These are phyloP conservation scores for Suillus variegatus DNA, from an alignment of 768 basidiomycete species.

Conservation along the genomic window DNA sequence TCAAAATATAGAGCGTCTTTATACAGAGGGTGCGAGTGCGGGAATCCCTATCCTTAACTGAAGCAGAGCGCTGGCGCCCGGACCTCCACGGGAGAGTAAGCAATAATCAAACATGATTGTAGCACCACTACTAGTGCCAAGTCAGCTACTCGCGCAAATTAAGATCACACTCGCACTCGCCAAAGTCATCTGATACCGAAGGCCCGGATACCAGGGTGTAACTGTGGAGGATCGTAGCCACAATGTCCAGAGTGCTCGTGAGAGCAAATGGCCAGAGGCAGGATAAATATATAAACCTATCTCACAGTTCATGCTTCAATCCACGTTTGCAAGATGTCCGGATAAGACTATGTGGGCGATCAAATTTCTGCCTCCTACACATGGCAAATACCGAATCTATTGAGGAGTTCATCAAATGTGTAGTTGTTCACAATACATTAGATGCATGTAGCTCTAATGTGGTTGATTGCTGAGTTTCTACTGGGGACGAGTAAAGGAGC, in stretches of 20 bases:
- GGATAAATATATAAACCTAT: not conserved
- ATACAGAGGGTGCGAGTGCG: constrained; percentile 2
- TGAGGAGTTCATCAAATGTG: not conserved
- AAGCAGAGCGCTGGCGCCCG: too few relatives aligned
- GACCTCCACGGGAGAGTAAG: not conserved
- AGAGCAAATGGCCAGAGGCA: not conserved
- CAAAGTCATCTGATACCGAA: not conserved
- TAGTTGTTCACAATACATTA: not conserved
- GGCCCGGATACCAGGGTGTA: not conserved
- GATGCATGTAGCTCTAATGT: not conserved
- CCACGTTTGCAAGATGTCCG: not conserved
- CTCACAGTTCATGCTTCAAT: not conserved
- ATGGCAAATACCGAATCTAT: not conserved
- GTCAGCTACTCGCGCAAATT: not conserved
- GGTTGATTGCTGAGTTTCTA: not conserved
- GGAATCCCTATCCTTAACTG: not conserved
- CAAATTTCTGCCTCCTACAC: not conserved
- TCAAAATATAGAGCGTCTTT: constrained; percentile 1
- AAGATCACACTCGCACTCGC: too few relatives aligned
- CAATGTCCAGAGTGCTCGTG: not conserved
- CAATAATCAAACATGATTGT: not conserved
- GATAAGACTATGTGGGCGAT: not conserved
- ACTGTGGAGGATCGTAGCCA: not conserved
- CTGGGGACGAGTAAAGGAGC: not conserved
- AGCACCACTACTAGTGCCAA: not conserved